Evolutionary conservation across 257 asterid genomes (phyloP).

Genomic region (Ilex asprella): DNA sequence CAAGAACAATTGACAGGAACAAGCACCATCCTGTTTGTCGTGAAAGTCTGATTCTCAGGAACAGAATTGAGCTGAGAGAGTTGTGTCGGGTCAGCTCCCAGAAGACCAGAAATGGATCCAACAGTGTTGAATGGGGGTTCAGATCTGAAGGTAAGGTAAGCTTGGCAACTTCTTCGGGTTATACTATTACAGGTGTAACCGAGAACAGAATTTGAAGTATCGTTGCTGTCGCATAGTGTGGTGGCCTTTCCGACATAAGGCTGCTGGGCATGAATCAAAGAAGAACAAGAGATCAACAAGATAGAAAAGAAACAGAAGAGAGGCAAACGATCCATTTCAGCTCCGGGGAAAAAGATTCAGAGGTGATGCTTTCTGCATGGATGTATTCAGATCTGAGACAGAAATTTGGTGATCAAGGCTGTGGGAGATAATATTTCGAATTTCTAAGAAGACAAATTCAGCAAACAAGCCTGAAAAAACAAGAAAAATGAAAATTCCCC

Average conservation of each 20-base stretch:
- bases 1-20: slow-evolving; percentile 80
- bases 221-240: slow-evolving; percentile 18
- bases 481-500: too few species aligned
- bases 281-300: slow-evolving; percentile 24
- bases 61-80: slow-evolving; percentile 59
- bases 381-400: neutral
- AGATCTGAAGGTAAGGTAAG: slow-evolving; percentile 76
- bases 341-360: too few species aligned
- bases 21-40: slow-evolving; percentile 31
- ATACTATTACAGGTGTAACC: slow-evolving; percentile 79
- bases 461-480: too few species aligned
- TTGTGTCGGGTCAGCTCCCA: slow-evolving; percentile 31
- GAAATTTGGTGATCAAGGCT: too few species aligned
- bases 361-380: neutral
- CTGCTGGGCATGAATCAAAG: slow-evolving; percentile 50
- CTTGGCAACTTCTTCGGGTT: slow-evolving; percentile 33
- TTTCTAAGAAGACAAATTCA: too few species aligned
- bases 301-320: slow-evolving; percentile 16
- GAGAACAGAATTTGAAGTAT: slow-evolving; percentile 41
- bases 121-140: slow-evolving; percentile 44
- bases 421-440: too few species aligned
- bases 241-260: slow-evolving; percentile 38
- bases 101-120: slow-evolving; percentile 50
- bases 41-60: slow-evolving; percentile 24
- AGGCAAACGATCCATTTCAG: slow-evolving; percentile 22